Evolutionary conservation across 2,329 filamentous ascomycete genomes (phyloP), one percentile per base, ranked within the genome.

Genomic region (Venturia nashicola): DNA sequence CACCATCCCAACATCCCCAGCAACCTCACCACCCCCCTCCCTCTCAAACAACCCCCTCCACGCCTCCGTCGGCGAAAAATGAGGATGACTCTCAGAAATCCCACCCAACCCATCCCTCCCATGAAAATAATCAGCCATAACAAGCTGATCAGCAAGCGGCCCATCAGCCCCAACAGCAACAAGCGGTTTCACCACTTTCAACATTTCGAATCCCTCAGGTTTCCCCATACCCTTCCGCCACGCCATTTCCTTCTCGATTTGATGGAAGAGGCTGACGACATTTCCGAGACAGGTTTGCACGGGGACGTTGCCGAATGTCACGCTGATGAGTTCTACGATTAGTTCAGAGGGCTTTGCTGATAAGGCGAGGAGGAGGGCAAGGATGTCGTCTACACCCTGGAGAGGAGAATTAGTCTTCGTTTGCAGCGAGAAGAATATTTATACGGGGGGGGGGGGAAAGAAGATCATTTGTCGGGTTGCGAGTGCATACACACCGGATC

Each of bases 231-330:
- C 77, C 72, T 84, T 85, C 67, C 94, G 84, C 92, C 92, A 97
- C 68, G 84, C 82, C 69, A 91, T 81, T 77, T 99, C 94, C 72
- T 91, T 90, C 68, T 96, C 91, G 62, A 99, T 83, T 65, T 96
- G 87, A 71, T 97, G 88, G 78, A 99, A 97, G 66, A 97, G 80
- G 32, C 91, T 89, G 46, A 97, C 87, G 18, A 89, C 86, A 76
- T 99, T 99, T 61, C 88, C 86, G 61, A 97, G 81, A 70, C 91
- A 97, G 74, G 88, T 92, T 67, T 91, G 82, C 18, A 96, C 85
- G 68, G 92, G 86, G 27, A 97, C 90, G 72, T 99, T 99, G 64
- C 94, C 94, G 74, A 94, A 97, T 0, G 92, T 96, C 66, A 97
- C 82, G 1, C 91, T 96, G 64, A 99, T 81, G 75, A 97, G 82